Evolutionary conservation across 2,329 filamentous ascomycete species (phyloP).

Genomic region (Incumbomyces lentus): DNA sequence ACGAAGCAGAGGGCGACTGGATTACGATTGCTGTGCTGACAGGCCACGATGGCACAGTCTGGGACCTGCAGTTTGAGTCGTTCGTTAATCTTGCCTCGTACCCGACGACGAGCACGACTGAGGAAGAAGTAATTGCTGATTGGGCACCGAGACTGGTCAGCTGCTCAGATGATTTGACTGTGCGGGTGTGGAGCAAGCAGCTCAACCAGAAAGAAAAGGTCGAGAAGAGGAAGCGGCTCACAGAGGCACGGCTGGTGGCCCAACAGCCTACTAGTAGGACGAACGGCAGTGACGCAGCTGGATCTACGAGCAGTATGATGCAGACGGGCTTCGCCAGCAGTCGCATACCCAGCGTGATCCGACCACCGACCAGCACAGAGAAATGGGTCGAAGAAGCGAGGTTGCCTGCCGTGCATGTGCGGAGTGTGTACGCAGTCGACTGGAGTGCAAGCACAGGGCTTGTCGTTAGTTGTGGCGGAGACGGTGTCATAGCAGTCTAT

Average conservation of each 20-base stretch:
- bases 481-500: constrained; percentile 73
- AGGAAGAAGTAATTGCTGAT: constrained; percentile 24
- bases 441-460: constrained; percentile 73
- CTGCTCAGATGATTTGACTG: constrained; percentile 73
- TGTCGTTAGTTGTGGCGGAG: constrained; percentile 80
- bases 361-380: constrained; percentile 60
- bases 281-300: not conserved
- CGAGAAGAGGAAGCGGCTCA: constrained; percentile 16
- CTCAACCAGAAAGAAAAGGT: constrained; percentile 43
- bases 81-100: constrained; percentile 11
- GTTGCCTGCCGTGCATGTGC: constrained; percentile 65
- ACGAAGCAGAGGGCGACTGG: constrained; percentile 84
- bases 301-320: not conserved
- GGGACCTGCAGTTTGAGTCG: constrained; percentile 63
- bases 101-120: constrained; percentile 1
- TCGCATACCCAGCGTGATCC: constrained; percentile 80
- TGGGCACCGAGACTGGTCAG: constrained; percentile 53
- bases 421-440: constrained; percentile 71
- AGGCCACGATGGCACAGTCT: constrained; percentile 78
- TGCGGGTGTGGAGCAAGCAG: constrained; percentile 67
- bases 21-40: constrained; percentile 72
- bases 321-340: constrained; percentile 13
- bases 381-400: constrained; percentile 68
- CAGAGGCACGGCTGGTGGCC: constrained; percentile 1
- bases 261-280: not conserved